Conservation (phyloP, 352 stramenopile genomes). For the Phytophthora foliorum region DNA sequence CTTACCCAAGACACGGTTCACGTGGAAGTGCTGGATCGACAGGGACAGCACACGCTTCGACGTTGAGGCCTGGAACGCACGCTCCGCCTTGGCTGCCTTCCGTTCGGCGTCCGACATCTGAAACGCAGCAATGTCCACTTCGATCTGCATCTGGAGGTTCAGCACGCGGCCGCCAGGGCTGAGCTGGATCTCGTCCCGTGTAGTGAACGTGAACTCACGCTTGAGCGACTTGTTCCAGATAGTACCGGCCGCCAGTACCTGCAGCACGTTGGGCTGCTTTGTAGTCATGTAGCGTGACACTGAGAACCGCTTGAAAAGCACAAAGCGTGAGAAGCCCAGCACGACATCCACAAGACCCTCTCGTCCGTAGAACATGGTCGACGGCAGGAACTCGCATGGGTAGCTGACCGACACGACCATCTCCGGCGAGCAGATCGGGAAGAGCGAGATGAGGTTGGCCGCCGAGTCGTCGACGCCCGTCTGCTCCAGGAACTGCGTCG, state of each 20-base stretch:
- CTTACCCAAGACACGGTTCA: slow-evolving; percentile 96
- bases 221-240: slow-evolving; percentile 87
- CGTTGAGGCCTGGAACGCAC: slow-evolving; percentile 72
- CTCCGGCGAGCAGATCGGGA: slow-evolving; percentile 85
- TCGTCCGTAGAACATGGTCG: slow-evolving; percentile 79
- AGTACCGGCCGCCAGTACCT: slow-evolving; percentile 75
- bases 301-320: slow-evolving; percentile 77
- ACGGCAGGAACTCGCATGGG: slow-evolving; percentile 82
- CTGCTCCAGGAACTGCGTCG: slow-evolving; percentile 75
- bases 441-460: slow-evolving; percentile 75
- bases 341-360: slow-evolving; percentile 87
- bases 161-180: slow-evolving; percentile 82
- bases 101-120: slow-evolving; percentile 80
- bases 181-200: slow-evolving; percentile 81
- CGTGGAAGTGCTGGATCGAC: slow-evolving; percentile 95
- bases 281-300: slow-evolving; percentile 82
- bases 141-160: slow-evolving; percentile 87
- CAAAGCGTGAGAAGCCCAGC: slow-evolving; percentile 75
- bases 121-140: slow-evolving; percentile 85
- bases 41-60: slow-evolving; percentile 88
- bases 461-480: slow-evolving; percentile 64
- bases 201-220: slow-evolving; percentile 86
- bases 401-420: slow-evolving; percentile 83
- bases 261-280: slow-evolving; percentile 85
- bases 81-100: slow-evolving; percentile 73